Percentiles rank a stretch among this genome's conserved stretches.
Evolutionary conservation across 2,329 filamentous ascomycete species (phyloP).

Genomic region (Scytalidium lignicola): DNA sequence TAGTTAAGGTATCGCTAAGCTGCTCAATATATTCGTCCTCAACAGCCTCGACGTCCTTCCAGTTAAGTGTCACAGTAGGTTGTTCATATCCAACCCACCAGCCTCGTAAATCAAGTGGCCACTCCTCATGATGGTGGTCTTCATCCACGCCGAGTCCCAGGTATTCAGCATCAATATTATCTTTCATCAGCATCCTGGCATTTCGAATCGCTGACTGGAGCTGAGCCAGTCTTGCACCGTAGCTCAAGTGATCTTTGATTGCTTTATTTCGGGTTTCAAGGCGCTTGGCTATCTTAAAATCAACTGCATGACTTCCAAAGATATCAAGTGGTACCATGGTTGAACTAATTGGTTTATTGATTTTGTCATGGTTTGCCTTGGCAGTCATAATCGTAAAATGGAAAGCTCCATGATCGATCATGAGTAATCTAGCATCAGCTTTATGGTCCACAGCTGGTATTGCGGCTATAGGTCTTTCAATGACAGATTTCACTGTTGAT

Average conservation of each 20-base stretch:
- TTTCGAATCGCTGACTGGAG: neutral
- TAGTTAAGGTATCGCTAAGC: neutral
- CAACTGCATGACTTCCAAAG: neutral
- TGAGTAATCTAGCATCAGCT: too few relatives aligned
- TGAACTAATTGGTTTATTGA: too few relatives aligned
- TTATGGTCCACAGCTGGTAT: too few relatives aligned
- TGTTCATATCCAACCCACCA: neutral
- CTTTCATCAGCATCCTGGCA: neutral
- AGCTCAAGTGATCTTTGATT: neutral
- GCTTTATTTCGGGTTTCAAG: neutral
- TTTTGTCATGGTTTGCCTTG: too few relatives aligned
- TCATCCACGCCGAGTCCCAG: neutral
- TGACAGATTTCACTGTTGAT: neutral
- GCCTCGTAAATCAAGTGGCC: neutral
- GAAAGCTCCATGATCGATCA: too few relatives aligned
- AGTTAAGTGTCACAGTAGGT: neutral
- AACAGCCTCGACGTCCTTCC: neutral
- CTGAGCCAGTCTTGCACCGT: neutral
- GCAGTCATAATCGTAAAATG: too few relatives aligned
- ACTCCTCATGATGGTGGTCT: neutral
- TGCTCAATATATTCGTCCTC: neutral
- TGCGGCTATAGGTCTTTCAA: too few relatives aligned
- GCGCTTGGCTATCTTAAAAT: neutral
- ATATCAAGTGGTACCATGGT: neutral
- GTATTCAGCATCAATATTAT: neutral